Base-by-base conservation (phyloP, 2,329 filamentous ascomycete species). In the Phaeosphaeria sp. region DNA sequence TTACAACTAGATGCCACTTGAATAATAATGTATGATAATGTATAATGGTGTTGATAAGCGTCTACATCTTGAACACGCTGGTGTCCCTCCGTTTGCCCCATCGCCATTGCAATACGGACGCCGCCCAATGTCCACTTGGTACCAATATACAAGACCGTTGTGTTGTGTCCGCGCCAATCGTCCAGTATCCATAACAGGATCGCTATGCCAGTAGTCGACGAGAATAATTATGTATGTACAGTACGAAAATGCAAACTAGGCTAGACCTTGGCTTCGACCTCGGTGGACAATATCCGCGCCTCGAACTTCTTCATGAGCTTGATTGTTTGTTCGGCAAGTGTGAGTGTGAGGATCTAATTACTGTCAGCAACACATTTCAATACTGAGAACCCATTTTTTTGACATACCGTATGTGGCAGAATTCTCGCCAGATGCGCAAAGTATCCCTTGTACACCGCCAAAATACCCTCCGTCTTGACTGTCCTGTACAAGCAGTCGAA, bases 391-490 rank as follows among this genome's bases (percentile, higher is more conserved):
- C 42, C 11, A 2, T 24, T 17, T 18, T 25, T 25, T 36, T 15
- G 25, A 76, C 82, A 61, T 76, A 87, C 85, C 40, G 95, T 99
- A 77, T 99, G 95, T 46, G 95, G 95, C 71, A 99, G 81, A 71
- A 99, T 98, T 69, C 95, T 85, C 30, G 95, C 93, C 65, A 99
- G 81, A 80, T 99, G 95, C 17, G 95, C 95, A 73, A 97, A 87
- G 82, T 96, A 97, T 57, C 95, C 95, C 83, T 99, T 99, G 84
- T 99, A 99, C 57, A 99, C 91, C 60, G 95, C 95, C 47, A 98
- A 80, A 51, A 97, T 71, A 21, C 95, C 95, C 77, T 99, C 95
- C 0, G 92, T 97, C 75, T 89, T 90, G 60, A 99, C 84, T 0
- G 95, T 99, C 81, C 97, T 93, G 75, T 86, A 87, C 59, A 98